Conservation (phyloP, 208 protist species). For the Wallacemonas collosoma region DNA sequence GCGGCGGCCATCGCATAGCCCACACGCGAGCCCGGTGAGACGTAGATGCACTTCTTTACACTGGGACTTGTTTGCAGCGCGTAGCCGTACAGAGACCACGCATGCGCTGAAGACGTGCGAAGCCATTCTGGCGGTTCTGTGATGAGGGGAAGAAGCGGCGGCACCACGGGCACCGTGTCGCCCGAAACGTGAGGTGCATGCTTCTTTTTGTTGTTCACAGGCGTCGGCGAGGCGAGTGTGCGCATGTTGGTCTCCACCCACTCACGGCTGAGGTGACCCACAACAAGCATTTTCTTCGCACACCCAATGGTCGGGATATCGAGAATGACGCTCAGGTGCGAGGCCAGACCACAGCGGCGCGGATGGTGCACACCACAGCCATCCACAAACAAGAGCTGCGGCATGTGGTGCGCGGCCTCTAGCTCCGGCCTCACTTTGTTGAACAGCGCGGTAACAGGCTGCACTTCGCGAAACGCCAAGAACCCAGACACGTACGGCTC, state of each 20-base stretch:
- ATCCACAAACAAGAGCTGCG: slow-evolving; percentile 94
- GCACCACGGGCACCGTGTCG: background rate
- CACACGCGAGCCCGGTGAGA: slow-evolving; percentile 93
- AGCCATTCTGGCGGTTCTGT: background rate
- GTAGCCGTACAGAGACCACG: slow-evolving; percentile 57
- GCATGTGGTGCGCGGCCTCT: slow-evolving; percentile 28
- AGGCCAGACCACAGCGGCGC: slow-evolving; percentile 92
- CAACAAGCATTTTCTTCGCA: slow-evolving; percentile 88
- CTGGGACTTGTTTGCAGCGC: slow-evolving; percentile 39
- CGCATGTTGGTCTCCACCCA: slow-evolving; percentile 23
- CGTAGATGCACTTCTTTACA: slow-evolving; percentile 83
- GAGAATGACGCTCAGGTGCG: slow-evolving; percentile 91
- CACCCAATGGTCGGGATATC: slow-evolving; percentile 93
- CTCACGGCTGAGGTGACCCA: slow-evolving; percentile 82
- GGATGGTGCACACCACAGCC: slow-evolving; percentile 96
- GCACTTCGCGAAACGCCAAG: slow-evolving; percentile 95
- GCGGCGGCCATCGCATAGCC: slow-evolving; percentile 72
- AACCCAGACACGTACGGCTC: slow-evolving; percentile 95
- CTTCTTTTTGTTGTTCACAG: background rate
- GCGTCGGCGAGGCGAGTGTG: background rate
- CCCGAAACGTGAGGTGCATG: background rate
- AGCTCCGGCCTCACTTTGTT: slow-evolving; percentile 28
- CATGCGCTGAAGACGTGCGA: background rate
- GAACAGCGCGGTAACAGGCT: slow-evolving; percentile 54
- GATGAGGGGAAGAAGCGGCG: slow-evolving; percentile 12